Conservation (phyloP, 139 green algal species). For the Pseudopediastrum boryanum region DNA sequence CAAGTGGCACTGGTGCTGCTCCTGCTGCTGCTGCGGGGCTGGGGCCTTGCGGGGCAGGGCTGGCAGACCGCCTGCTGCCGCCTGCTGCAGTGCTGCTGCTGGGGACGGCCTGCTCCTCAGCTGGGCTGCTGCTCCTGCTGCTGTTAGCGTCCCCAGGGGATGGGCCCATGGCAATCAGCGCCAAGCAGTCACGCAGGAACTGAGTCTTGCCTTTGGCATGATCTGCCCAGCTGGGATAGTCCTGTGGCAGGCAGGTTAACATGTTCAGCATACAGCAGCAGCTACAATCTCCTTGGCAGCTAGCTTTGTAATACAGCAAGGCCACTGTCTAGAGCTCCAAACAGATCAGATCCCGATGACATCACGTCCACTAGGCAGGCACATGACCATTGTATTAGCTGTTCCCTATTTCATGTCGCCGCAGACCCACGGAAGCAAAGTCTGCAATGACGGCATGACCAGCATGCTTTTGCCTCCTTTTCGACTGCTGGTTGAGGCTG, state of each 20-base stretch:
- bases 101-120: too few relatives aligned
- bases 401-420: too few relatives aligned
- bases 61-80: neutral
- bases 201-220: neutral
- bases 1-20: constrained; percentile 3
- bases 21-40: neutral
- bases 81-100: neutral
- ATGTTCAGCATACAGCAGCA: constrained; percentile 3
- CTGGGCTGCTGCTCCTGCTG: constrained; percentile 20
- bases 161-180: neutral
- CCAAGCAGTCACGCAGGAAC: neutral
- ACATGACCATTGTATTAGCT: too few relatives aligned
- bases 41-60: too few relatives aligned
- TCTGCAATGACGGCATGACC: too few relatives aligned
- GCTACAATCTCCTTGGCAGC: neutral
- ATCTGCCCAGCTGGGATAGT: neutral
- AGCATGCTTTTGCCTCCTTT: too few relatives aligned
- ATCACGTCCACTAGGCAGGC: too few relatives aligned
- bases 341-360: too few relatives aligned
- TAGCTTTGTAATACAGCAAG: neutral
- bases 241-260: neutral
- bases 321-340: neutral
- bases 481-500: too few relatives aligned
- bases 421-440: too few relatives aligned
- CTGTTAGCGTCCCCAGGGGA: neutral